A percentile compares a stretch with the other conserved stretches of the same genome.
Evolutionary conservation across 495 filamentous ascomycete species (phyloP).

Genomic region (Halenospora varia): DNA sequence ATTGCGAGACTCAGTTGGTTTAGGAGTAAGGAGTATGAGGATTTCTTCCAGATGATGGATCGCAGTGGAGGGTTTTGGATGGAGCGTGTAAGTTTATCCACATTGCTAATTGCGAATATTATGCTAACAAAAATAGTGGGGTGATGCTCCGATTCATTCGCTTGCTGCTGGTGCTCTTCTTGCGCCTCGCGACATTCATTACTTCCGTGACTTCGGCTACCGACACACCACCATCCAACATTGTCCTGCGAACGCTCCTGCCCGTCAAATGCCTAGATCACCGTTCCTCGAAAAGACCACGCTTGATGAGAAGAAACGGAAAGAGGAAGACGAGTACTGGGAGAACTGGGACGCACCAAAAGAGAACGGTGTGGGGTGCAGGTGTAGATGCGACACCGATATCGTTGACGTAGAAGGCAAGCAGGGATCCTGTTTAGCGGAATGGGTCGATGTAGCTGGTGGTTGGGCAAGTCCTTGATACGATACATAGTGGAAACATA

Average conservation of each 20-base stretch:
- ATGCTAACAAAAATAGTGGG: constrained; percentile 66
- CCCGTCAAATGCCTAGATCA: constrained; percentile 75
- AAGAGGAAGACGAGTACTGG: constrained; percentile 97
- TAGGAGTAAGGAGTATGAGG: constrained; percentile 92
- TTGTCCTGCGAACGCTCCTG: constrained; percentile 93
- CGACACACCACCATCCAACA: constrained; percentile 98
- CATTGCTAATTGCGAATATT: constrained; percentile 12
- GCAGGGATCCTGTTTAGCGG: constrained; percentile 86
- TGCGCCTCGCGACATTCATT: constrained; percentile 81
- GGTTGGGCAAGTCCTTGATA: constrained; percentile 69
- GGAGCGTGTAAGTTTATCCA: constrained; percentile 69
- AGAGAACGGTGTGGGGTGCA: constrained; percentile 96
- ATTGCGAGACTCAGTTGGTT: constrained; percentile 95
- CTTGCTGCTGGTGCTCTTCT: constrained; percentile 90
- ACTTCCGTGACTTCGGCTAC: constrained; percentile 99
- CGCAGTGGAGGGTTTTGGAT: constrained; percentile 98
- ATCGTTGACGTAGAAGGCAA: constrained; percentile 97
- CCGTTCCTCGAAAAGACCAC: constrained; percentile 86
- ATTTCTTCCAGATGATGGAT: constrained; percentile 99
- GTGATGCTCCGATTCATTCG: constrained; percentile 97
- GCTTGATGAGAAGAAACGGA: constrained; percentile 76
- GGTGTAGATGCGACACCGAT: constrained; percentile 97
- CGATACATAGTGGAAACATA: not conserved
- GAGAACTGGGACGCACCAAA: constrained; percentile 77
- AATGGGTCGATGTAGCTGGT: constrained; percentile 98